These are phyloP conservation scores for Rhodamnia argentea DNA, from an alignment of 345 rosid species.

Conservation along the genomic window DNA sequence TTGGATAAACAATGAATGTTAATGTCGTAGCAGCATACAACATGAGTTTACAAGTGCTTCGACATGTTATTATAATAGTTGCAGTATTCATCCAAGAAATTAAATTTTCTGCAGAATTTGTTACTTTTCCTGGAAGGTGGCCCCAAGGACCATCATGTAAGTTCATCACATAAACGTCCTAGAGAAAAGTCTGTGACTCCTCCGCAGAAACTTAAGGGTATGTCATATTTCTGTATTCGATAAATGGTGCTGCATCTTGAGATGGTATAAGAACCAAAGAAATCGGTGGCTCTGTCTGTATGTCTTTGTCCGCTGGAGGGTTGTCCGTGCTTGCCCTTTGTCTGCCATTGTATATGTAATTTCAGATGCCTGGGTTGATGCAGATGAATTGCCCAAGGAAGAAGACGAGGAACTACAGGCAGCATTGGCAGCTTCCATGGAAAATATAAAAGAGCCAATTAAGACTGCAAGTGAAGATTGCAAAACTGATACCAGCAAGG, in stretches of 20 bases:
- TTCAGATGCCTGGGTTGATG: constrained; percentile 5
- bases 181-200: constrained; percentile 59
- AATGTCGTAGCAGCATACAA: background rate
- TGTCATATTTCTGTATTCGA: background rate
- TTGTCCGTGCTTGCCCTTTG: background rate
- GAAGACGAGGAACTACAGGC: constrained; percentile 52
- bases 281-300: background rate
- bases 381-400: constrained; percentile 29
- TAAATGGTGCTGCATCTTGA: background rate
- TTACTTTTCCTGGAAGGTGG: constrained; percentile 94
- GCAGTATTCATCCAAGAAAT: background rate
- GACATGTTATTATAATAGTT: background rate
- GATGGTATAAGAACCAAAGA: background rate
- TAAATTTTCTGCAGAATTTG: constrained; percentile 40
- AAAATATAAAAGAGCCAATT: constrained; percentile 23
- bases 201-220: constrained; percentile 57
- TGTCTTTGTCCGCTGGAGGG: background rate
- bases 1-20: background rate
- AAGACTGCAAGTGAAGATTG: constrained; percentile 7
- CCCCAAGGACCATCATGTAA: constrained; percentile 66
- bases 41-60: background rate
- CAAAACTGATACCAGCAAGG: constrained; percentile 11
- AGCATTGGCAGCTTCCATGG: constrained; percentile 66
- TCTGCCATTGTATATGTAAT: background rate
- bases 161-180: constrained; percentile 75